Evolutionary conservation across 768 basidiomycete genomes (phyloP), one percentile per base, ranked within the genome.

Genomic region (Boletus tylopilopsis): DNA sequence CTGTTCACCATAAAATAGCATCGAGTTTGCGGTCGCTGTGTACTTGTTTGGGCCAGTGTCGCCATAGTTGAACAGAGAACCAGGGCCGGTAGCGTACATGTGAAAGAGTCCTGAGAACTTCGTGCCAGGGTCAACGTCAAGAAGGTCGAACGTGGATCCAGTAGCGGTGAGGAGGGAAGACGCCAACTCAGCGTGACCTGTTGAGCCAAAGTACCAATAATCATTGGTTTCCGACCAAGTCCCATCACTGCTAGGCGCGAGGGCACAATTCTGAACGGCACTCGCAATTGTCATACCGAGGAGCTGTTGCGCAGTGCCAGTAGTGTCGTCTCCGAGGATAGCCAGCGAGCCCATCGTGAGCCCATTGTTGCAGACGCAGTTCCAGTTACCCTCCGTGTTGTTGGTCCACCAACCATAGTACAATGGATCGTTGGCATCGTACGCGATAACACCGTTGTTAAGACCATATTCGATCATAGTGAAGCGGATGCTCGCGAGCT

Each of bases 121-220:
- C 67, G 83, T 85, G 63, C 81, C 80, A n/a, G 82, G 63, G 70
- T 97, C 95, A 53, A 70, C 66, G 42, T 72, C 69, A 47, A 92
- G 74, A 36, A 99, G 74, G 33, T 83, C 82, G 60, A 82, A 87
- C 63, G 87, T 75, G 35, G 84, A 86, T 37, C 96, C 96, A 18
- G 92, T 90, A 4, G 96, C 94, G 9, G 88, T 81, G 12, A 84
- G 64, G 47, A 99, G 80, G 6, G 91, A 78, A 2, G 91, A 81
- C 2, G 84, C 62, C 86, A 97, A 84, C 71, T 98, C 94, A 5
- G 92, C 91, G 60, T 88, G 85, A 15, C 82, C 91, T 8, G 90
- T 94, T 32, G 85, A 90, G 64, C 93, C 94, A 59, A 95, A 97
- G 69, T 90, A 91, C 90, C 91, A 94, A 63, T 93, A 95, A 69